Evolutionary conservation across 352 stramenopile genomes (phyloP), one percentile per base, ranked within the genome.

Genomic region (Globisporangium takayamanum): DNA sequence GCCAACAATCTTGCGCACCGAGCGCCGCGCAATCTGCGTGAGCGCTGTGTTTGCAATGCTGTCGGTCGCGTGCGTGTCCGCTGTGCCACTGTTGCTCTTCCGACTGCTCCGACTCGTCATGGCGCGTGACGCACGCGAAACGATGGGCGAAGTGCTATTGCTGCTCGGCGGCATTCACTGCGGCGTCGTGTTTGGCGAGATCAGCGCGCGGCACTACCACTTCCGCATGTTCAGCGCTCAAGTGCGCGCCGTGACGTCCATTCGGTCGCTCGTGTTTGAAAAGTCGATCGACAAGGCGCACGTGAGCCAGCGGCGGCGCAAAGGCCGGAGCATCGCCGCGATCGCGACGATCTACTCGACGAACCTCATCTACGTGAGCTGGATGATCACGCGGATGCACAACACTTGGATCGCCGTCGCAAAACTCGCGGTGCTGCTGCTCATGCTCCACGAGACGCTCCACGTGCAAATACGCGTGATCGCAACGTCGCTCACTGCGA

Each of bases 341-440:
- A 76, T 78, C 60, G 65, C 62, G 46, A 76, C 68, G 20, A 68
- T 78, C 41, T 76, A 75, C 60, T 76, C 68, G 57, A 68, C 70
- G 42, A 73, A 71, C 49, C 62, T 78, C 25, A 50, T 69, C 14
- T 59, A 72, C 46, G 62, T 76, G 5, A 66, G 54, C 3, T 72
- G 59, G 55, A 47, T 72, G 53, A 59, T 78, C 50, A 69, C 67
- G 50, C 55, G 66, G 2, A 51, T 78, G 45, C 70, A 78, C 60
- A 63, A 70, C 57, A 36, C 67, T 42, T 78, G 70, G 68, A 71
- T 69, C 33, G 61, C 70, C n/a, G 60, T 45, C 6, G 6, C 61
- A 16, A 70, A 75, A 54, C 66, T 78, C 6, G 44, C 50, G 0
- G 62, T 76, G 37, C 59, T 76, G 41, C 52, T 78, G 6, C 50